Conservation (phyloP, 169 alveolate species). For the Plasmodium chabaudi region DNA sequence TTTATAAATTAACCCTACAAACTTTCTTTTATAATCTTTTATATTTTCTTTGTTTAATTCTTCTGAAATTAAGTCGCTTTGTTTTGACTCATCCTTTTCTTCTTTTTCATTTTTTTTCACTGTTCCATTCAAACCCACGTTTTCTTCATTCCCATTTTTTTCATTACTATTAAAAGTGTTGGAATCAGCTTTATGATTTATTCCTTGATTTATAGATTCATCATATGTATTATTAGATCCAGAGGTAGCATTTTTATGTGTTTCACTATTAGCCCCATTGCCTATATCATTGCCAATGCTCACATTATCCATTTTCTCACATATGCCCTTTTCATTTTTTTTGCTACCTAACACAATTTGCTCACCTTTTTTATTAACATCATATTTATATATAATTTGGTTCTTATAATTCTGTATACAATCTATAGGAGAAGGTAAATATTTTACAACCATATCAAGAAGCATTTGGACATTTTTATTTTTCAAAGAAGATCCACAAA, state of each 20-base stretch:
- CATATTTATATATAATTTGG: conserved; percentile 46
- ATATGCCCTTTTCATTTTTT: not conserved
- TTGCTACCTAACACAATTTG: not conserved
- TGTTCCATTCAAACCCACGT: too few relatives aligned
- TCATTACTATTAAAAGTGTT: not conserved
- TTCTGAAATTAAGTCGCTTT: conserved; percentile 22
- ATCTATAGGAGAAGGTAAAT: conserved; percentile 91
- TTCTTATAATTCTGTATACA: conserved; percentile 63
- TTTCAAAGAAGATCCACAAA: conserved; percentile 94
- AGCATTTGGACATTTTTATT: conserved; percentile 87
- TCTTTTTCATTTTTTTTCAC: not conserved
- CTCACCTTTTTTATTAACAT: conserved; percentile 65
- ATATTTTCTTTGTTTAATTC: conserved; percentile 51
- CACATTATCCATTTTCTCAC: too few relatives aligned
- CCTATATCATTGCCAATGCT: too few relatives aligned
- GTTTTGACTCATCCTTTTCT: conserved; percentile 9
- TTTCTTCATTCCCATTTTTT: too few relatives aligned
- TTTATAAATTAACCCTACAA: conserved; percentile 57
- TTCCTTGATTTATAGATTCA: too few relatives aligned
- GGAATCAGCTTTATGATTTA: not conserved
- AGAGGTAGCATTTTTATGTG: not conserved
- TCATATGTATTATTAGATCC: not conserved
- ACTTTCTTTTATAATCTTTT: conserved; percentile 64
- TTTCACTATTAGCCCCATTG: not conserved
- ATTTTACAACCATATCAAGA: conserved; percentile 83